phyloP scores from a whole-genome alignment of 148 eudicot genomes.

The Pharnaceum exiguum region DNA sequence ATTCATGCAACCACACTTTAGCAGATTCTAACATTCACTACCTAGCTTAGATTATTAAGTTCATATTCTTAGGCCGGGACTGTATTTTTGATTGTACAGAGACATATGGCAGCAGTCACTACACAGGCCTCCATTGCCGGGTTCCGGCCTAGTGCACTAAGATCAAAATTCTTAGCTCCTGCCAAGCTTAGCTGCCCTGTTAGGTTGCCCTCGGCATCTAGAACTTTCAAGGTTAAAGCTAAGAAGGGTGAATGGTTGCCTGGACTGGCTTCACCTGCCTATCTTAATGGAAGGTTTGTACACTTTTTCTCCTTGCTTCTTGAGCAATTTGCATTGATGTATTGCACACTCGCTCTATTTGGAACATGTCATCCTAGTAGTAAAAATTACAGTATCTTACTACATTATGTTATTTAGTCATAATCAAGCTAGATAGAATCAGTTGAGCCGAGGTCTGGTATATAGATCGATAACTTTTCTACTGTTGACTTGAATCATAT shows the following conservation, averaged over 20 bases:
- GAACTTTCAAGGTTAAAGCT: slow-evolving; percentile 70
- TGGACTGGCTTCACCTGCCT: slow-evolving; percentile 77
- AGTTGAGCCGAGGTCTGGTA: too few species aligned
- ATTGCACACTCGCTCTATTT: too few species aligned
- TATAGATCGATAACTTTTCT: not conserved
- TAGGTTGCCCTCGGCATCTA: slow-evolving; percentile 26
- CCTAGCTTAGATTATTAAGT: not conserved
- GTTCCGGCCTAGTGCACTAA: slow-evolving; percentile 64
- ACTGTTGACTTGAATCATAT: not conserved
- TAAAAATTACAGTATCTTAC: too few species aligned
- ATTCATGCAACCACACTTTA: slow-evolving; percentile 12
- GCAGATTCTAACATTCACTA: too few species aligned
- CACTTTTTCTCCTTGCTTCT: not conserved
- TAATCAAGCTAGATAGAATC: too few species aligned
- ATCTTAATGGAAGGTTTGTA: slow-evolving; percentile 80
- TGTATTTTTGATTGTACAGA: slow-evolving; percentile 9
- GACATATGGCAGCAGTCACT: slow-evolving; percentile 76
- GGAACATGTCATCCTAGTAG: too few species aligned
- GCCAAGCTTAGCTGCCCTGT: slow-evolving; percentile 52
- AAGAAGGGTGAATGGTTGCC: slow-evolving; percentile 99
- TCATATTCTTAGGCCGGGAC: not conserved
- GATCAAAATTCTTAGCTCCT: slow-evolving; percentile 51
- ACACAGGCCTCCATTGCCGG: slow-evolving; percentile 81
- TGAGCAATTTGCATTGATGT: too few species aligned
- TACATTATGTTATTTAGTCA: too few species aligned